Percentiles rank a stretch among this genome's conserved stretches.
phyloP scores from a whole-genome alignment of 331 rosid genomes.

The Rhamnella rubrinervis region DNA sequence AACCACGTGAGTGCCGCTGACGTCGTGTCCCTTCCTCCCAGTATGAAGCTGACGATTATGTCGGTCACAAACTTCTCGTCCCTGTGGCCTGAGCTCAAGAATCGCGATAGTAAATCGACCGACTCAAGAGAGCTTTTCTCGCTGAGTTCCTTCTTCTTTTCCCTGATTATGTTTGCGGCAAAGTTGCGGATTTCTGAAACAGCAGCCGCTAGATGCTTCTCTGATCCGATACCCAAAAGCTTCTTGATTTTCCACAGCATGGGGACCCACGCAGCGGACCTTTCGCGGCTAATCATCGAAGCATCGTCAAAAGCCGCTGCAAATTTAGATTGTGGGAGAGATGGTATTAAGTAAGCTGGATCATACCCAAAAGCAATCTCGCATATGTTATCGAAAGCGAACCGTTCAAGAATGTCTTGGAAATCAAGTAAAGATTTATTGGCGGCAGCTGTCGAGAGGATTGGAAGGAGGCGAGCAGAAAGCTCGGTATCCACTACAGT shows the following conservation, averaged over 20 bases:
- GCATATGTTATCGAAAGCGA: slow-evolving; percentile 71
- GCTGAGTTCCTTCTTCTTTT: slow-evolving; percentile 50
- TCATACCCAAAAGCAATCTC: slow-evolving; percentile 64
- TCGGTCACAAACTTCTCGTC: slow-evolving; percentile 55
- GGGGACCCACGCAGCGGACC: slow-evolving; percentile 34
- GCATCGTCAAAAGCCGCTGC: slow-evolving; percentile 51
- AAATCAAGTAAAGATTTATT: slow-evolving; percentile 27
- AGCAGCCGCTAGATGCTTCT: slow-evolving; percentile 30
- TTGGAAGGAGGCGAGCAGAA: slow-evolving; percentile 49
- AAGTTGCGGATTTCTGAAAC: slow-evolving; percentile 42
- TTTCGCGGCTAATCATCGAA: slow-evolving; percentile 31
- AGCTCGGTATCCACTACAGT: slow-evolving; percentile 63
- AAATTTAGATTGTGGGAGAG: slow-evolving; percentile 29
- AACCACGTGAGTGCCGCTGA: slow-evolving; percentile 77
- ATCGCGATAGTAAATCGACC: slow-evolving; percentile 54
- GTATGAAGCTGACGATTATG: slow-evolving; percentile 59
- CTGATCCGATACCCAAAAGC: slow-evolving; percentile 40
- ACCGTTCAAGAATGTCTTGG: slow-evolving; percentile 71
- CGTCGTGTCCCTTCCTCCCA: slow-evolving; percentile 75
- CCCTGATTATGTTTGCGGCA: slow-evolving; percentile 35
- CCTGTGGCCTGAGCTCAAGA: slow-evolving; percentile 52
- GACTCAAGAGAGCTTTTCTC: slow-evolving; percentile 35
- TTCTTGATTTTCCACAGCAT: slow-evolving; percentile 51
- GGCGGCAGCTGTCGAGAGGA: slow-evolving; percentile 32
- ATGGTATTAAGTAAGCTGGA: slow-evolving; percentile 51